These are phyloP conservation scores for Pulchroboletus neoregius DNA, from an alignment of 1,284 basidiomycete genomes.

Conservation along the genomic window DNA sequence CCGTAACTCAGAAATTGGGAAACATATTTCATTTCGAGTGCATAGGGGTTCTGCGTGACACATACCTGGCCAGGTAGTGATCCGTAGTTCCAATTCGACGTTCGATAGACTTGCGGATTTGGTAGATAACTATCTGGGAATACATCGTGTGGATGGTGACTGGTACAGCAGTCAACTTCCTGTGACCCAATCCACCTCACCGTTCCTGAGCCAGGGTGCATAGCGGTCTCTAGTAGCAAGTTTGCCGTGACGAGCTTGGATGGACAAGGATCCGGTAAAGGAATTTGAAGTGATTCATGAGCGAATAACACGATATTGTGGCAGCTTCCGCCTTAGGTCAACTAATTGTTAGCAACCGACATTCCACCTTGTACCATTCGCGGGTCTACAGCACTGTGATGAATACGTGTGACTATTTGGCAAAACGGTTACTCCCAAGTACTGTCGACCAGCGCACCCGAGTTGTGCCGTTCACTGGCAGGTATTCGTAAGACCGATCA, in stretches of 20 bases:
- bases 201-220: too few species aligned
- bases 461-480: not conserved
- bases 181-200: not conserved
- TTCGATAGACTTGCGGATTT: not conserved
- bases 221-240: too few species aligned
- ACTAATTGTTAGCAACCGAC: not conserved
- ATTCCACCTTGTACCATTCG: not conserved
- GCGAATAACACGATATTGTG: not conserved
- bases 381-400: not conserved
- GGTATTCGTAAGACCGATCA: not conserved
- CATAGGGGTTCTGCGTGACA: not conserved
- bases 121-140: not conserved
- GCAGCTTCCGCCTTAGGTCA: too few species aligned
- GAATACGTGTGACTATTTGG: not conserved
- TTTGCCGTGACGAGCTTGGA: too few species aligned
- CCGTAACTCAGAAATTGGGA: not conserved
- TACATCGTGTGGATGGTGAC: not conserved
- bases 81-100: not conserved
- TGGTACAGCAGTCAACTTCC: conserved; percentile 1
- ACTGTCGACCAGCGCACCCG: not conserved
- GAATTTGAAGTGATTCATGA: not conserved
- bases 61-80: not conserved
- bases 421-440: conserved; percentile 6
- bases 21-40: not conserved
- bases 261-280: not conserved